phyloP scores from a whole-genome alignment of 2,329 filamentous ascomycete species.

The Fusarium chuoi region DNA sequence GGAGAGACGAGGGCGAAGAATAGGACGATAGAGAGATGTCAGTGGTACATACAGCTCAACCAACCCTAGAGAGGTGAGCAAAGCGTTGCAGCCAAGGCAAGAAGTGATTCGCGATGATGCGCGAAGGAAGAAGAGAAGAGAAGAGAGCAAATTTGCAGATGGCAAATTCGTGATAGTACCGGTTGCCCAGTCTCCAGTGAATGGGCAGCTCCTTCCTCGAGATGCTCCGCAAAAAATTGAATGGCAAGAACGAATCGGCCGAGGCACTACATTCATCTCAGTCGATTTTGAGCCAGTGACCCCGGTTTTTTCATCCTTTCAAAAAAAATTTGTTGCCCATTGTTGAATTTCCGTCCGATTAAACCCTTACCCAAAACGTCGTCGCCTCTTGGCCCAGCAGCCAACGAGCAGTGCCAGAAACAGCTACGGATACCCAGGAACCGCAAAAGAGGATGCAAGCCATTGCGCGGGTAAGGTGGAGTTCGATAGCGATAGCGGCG shows the following conservation, averaged over 20 bases:
- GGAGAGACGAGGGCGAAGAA: not conserved
- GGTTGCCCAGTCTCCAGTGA: not conserved
- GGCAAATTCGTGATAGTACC: conserved; percentile 33
- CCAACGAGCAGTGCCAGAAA: not conserved
- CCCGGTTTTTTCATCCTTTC: conserved; percentile 26
- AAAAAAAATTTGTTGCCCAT: not conserved
- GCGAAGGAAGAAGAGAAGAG: conserved; percentile 5
- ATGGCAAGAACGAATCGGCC: conserved; percentile 31
- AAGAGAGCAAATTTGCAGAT: conserved; percentile 33
- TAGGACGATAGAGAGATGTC: not conserved
- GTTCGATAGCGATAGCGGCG: conserved; percentile 34
- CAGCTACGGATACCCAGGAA: not conserved
- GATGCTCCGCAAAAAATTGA: conserved; percentile 31
- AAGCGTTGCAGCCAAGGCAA: conserved; percentile 2
- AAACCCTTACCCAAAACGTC: conserved; percentile 25
- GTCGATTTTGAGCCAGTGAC: conserved; percentile 23
- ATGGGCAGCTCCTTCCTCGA: conserved; percentile 14
- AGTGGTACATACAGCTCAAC: conserved; percentile 21
- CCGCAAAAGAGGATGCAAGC: conserved; percentile 28
- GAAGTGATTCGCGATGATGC: conserved; percentile 13
- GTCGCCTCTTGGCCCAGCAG: conserved; percentile 19
- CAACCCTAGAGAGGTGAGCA: conserved; percentile 13
- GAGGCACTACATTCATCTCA: conserved; percentile 19
- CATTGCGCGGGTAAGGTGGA: conserved; percentile 40
- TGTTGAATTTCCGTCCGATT: conserved; percentile 12